Conservation (phyloP, 768 basidiomycete genomes). For the Dioszegia hungarica region DNA sequence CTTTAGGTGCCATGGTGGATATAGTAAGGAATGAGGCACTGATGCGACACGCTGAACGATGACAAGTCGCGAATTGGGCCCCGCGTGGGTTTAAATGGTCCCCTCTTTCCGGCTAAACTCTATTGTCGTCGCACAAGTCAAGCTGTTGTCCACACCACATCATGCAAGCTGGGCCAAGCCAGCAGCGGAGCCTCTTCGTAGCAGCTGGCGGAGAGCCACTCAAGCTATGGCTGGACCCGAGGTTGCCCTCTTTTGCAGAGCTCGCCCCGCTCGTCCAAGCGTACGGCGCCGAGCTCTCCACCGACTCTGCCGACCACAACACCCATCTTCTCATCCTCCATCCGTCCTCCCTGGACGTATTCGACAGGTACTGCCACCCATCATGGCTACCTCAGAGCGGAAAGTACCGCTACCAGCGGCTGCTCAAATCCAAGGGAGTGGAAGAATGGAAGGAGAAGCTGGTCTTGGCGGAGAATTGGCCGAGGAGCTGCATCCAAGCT, state of each 20-base stretch:
- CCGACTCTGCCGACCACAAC: not conserved
- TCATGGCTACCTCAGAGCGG: constrained; percentile 15
- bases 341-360: not conserved
- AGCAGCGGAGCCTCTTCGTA: too few species aligned
- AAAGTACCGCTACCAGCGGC: not conserved
- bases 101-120: too few species aligned
- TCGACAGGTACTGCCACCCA: constrained; percentile 22
- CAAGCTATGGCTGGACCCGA: constrained; percentile 21
- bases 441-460: constrained; percentile 29
- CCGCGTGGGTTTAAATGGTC: too few species aligned
- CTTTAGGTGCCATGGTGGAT: constrained; percentile 80
- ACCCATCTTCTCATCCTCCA: not conserved
- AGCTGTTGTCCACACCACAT: too few species aligned
- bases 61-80: not conserved
- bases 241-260: not conserved
- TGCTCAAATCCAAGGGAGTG: not conserved
- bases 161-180: too few species aligned
- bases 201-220: constrained; percentile 1
- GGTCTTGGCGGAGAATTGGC: constrained; percentile 24
- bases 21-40: not conserved
- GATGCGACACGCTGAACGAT: not conserved
- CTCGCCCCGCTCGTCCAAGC: not conserved
- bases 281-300: not conserved
- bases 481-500: constrained; percentile 16
- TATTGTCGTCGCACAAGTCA: too few species aligned